phyloP scores from a whole-genome alignment of 1,284 basidiomycete genomes.

The Tylopilus sp. region DNA sequence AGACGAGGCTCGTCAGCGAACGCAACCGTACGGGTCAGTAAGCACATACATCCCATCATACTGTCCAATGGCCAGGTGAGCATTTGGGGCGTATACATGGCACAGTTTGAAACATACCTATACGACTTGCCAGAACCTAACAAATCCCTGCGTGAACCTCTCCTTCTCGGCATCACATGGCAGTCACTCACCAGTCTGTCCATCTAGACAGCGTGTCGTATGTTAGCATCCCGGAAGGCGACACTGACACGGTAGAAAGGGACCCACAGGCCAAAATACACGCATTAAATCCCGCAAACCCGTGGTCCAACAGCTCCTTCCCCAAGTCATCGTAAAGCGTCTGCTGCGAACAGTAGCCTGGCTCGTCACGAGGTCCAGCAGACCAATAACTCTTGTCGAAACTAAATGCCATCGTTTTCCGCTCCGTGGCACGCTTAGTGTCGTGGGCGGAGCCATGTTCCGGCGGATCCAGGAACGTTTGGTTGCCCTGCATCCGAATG shows the following conservation, averaged over 20 bases:
- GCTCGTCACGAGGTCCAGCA: slow-evolving; percentile 83
- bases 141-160: slow-evolving; percentile 12
- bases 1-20: slow-evolving; percentile 11
- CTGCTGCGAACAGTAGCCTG: slow-evolving; percentile 86
- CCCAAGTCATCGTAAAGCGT: slow-evolving; percentile 95
- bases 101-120: slow-evolving; percentile 49
- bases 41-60: slow-evolving; percentile 95
- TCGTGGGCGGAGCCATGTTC: slow-evolving; percentile 70
- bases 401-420: slow-evolving; percentile 84
- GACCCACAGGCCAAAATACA: slow-evolving; percentile 95
- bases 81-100: not conserved
- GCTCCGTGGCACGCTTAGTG: slow-evolving; percentile 76
- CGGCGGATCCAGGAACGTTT: slow-evolving; percentile 88
- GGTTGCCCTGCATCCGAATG: slow-evolving; percentile 90
- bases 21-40: slow-evolving; percentile 19
- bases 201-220: slow-evolving; percentile 50
- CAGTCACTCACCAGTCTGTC: slow-evolving; percentile 71
- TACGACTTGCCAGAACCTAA: slow-evolving; percentile 88
- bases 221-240: slow-evolving; percentile 3
- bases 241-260: not conserved
- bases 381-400: slow-evolving; percentile 98
- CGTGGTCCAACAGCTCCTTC: slow-evolving; percentile 90
- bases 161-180: not conserved
- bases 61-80: slow-evolving; percentile 40
- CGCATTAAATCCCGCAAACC: slow-evolving; percentile 96